These are phyloP conservation scores for Trametes cingulata DNA, from an alignment of 768 basidiomycete genomes.

Conservation along the genomic window DNA sequence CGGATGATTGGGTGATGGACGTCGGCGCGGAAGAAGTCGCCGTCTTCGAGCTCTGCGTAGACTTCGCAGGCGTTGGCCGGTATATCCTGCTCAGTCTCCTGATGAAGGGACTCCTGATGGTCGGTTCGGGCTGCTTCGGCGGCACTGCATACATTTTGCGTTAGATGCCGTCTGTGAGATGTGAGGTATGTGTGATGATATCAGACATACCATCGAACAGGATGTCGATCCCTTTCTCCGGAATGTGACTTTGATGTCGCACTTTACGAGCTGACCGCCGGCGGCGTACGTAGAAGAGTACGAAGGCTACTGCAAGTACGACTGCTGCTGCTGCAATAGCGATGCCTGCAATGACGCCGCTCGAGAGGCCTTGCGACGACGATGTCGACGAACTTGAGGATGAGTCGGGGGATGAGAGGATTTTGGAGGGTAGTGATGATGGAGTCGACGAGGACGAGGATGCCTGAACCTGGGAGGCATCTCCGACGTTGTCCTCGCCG, in stretches of 20 bases:
- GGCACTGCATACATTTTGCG: background rate
- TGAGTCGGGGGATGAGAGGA: background rate
- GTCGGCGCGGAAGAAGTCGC: constrained; percentile 20
- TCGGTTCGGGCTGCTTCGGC: background rate
- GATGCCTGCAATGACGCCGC: constrained; percentile 16
- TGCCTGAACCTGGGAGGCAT: background rate
- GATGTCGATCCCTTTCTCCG: constrained; percentile 17
- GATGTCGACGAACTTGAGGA: background rate
- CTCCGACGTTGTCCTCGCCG: background rate
- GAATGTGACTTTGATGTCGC: background rate
- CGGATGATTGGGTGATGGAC: constrained; percentile 17
- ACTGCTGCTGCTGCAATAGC: background rate
- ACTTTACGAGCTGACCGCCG: constrained; percentile 6
- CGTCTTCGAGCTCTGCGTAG: constrained; percentile 21
- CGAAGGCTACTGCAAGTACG: background rate
- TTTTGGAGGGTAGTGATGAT: background rate
- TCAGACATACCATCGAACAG: constrained; percentile 7
- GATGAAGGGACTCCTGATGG: background rate
- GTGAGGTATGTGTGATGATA: background rate
- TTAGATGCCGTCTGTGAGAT: background rate
- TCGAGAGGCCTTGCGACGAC: background rate
- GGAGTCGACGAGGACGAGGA: background rate
- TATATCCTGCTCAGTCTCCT: constrained; percentile 14
- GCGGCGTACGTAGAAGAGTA: constrained; percentile 5
- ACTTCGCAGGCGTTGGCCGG: constrained; percentile 12